Evolutionary conservation across 2,329 filamentous ascomycete genomes (phyloP), one percentile per base, ranked within the genome.

Genomic region (Claviceps sorghi): DNA sequence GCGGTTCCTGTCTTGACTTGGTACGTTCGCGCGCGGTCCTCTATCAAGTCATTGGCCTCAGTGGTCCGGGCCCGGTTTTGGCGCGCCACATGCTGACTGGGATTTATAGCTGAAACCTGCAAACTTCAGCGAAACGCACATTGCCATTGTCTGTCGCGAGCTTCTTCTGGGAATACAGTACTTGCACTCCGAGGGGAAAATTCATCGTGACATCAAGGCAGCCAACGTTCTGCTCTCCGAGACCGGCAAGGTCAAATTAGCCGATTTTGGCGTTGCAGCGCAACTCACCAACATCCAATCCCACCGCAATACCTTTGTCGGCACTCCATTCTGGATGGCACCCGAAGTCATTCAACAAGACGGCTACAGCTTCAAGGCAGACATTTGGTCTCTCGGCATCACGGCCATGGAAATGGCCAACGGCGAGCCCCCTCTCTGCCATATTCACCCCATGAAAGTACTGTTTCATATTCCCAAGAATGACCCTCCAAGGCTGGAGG

Each of bases 281-380:
- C 93, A 98, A 67, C 76, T 98, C 61, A 95, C 88, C 55, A 95
- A 96, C 65, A 95, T 97, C 71, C 96, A 96, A 69, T 96, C 91
- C 2, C 89, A 96, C 67, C 82, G 93, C 52, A 91, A 97, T 68
- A 98, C 93, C 0, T 97, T 98, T 63, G 93, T 98, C 21, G 93
- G 93, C 21, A 97, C 91, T 0, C 93, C 93, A 0, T 95, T 94
- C 64, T 95, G 89, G 89, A 95, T 95, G 89, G 89, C 89, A 1
- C 89, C 89, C 1, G 89, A 95, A 64, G 89, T 95, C 38, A 95
- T 95, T 59, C 84, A 94, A 65, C 88, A 95, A 68, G 81, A 87
- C 57, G 79, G 78, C 17, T 82, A 82, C 57, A 88, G 91, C 66
- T 93, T 88, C 72, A 93, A 93, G 68, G 89, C 89, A 6, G 89